These are phyloP conservation scores for Flueggea neowawraea DNA, from an alignment of 441 rosid species.

Conservation along the genomic window DNA sequence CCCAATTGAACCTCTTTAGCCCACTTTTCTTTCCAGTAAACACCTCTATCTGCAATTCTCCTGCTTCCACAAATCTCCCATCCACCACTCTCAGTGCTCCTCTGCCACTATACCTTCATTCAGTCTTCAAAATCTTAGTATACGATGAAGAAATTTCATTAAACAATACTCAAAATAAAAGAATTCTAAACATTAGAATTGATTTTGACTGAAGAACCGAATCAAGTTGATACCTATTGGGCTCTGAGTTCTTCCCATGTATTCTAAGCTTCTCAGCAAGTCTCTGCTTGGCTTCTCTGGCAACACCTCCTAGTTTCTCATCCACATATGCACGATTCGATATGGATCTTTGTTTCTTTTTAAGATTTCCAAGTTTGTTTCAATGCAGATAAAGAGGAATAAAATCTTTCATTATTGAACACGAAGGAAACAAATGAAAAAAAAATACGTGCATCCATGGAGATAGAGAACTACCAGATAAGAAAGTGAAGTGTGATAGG, in stretches of 20 bases:
- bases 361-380: not conserved
- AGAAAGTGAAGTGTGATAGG: conserved; percentile 34
- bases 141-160: too few species aligned
- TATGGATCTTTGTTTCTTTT: conserved; percentile 29
- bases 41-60: conserved; percentile 41
- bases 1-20: conserved; percentile 41
- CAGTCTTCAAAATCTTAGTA: too few species aligned
- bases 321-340: conserved; percentile 28
- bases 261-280: conserved; percentile 56
- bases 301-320: conserved; percentile 58
- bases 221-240: conserved; percentile 24
- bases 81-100: conserved; percentile 16
- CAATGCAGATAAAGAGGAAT: too few species aligned
- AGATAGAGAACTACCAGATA: conserved; percentile 27
- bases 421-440: not conserved
- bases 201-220: too few species aligned
- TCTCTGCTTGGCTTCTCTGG: conserved; percentile 79
- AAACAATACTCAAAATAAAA: too few species aligned
- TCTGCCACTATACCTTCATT: conserved; percentile 2
- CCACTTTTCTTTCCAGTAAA: conserved; percentile 34
- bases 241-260: conserved; percentile 31
- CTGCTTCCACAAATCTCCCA: conserved; percentile 8
- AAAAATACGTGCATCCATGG: not conserved
- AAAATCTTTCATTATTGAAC: too few species aligned
- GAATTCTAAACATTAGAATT: too few species aligned